A percentile compares a stretch with the other conserved stretches of the same genome.
Conservation (phyloP, 129 eudicot species). For the Ambrosia trifida region DNA sequence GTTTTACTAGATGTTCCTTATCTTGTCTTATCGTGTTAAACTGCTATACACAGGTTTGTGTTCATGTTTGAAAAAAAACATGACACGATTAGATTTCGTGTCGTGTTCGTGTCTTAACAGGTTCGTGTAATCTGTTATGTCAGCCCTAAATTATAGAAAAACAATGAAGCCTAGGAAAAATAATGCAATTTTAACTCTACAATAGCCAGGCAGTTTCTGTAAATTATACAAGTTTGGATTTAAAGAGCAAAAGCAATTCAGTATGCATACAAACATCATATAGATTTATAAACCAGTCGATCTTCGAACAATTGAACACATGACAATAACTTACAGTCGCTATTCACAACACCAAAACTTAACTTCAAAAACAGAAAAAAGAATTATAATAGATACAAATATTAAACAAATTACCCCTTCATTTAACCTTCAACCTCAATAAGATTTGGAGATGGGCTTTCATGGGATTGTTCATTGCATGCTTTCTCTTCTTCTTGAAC, state of each 20-base stretch:
- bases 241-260: conserved; percentile 7
- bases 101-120: too few species aligned
- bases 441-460: conserved; percentile 25
- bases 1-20: too few species aligned
- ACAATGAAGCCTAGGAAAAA: conserved; percentile 5
- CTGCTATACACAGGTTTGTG: too few species aligned
- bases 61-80: too few species aligned
- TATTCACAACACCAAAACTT: conserved; percentile 39
- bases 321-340: conserved; percentile 33
- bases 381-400: conserved; percentile 35
- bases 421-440: conserved; percentile 28
- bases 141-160: too few species aligned
- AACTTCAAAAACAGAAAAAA: conserved; percentile 24
- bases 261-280: conserved; percentile 23
- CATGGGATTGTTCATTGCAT: conserved; percentile 30
- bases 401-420: conserved; percentile 24
- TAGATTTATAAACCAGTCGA: conserved; percentile 25
- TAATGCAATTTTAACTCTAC: conserved; percentile 27
- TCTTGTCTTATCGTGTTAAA: too few species aligned
- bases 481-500: conserved; percentile 38
- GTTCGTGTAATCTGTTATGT: too few species aligned
- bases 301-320: conserved; percentile 18
- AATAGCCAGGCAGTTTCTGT: conserved; percentile 25
- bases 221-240: conserved; percentile 24
- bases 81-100: too few species aligned